Evolutionary conservation across 2,329 filamentous ascomycete species (phyloP).

Genomic region (Chaetothyriales sp.): DNA sequence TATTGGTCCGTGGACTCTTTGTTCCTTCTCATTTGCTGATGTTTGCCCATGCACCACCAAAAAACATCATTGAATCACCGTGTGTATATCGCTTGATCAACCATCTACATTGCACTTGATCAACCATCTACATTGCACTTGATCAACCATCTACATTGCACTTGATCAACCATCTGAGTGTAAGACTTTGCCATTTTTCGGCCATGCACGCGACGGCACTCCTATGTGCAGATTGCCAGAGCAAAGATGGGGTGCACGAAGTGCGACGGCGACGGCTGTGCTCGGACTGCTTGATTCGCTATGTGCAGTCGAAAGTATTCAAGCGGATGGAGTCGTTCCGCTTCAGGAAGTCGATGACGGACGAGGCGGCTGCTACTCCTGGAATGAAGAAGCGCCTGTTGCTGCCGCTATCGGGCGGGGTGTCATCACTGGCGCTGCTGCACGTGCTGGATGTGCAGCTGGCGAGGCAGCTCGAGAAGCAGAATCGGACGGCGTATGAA

Average conservation of each 20-base stretch:
- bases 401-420: conserved; percentile 68
- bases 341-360: conserved; percentile 27
- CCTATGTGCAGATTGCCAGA: not conserved
- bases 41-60: too few species aligned
- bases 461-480: conserved; percentile 47
- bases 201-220: not conserved
- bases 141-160: too few species aligned
- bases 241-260: conserved; percentile 17
- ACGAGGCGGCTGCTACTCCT: too few species aligned
- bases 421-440: conserved; percentile 65
- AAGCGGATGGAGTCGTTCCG: conserved; percentile 61
- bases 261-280: conserved; percentile 49
- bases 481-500: conserved; percentile 52
- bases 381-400: conserved; percentile 44
- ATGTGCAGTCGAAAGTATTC: conserved; percentile 63
- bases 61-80: too few species aligned
- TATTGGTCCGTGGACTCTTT: not conserved
- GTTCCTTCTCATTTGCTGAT: not conserved
- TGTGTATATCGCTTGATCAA: too few species aligned
- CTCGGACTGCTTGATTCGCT: conserved; percentile 60
- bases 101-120: too few species aligned
- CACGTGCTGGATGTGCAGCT: conserved; percentile 61
- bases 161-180: too few species aligned
- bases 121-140: too few species aligned
- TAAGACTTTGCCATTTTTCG: too few species aligned